Evolutionary conservation across 2,329 filamentous ascomycete genomes (phyloP).

Genomic region (Aspergillus calidoustus): DNA sequence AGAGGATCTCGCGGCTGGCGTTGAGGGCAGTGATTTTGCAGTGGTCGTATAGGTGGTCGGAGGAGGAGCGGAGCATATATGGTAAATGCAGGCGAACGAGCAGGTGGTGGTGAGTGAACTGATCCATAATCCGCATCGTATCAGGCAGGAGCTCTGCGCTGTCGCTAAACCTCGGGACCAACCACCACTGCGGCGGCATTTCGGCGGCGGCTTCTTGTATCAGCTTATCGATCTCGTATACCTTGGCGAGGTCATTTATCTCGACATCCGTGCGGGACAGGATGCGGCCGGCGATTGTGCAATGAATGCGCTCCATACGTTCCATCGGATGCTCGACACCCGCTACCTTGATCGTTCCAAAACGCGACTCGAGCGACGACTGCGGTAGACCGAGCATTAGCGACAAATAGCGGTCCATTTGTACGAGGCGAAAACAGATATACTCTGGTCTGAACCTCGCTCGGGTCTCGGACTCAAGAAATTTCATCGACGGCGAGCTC

Average conservation of each 20-base stretch:
- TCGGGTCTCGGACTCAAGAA: slow-evolving; percentile 35
- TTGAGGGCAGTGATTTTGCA: slow-evolving; percentile 56
- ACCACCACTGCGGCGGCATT: slow-evolving; percentile 57
- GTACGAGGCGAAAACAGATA: slow-evolving; percentile 47
- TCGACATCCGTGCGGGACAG: slow-evolving; percentile 53
- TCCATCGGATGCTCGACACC: slow-evolving; percentile 37
- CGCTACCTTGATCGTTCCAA: background rate
- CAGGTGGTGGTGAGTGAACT: slow-evolving; percentile 58
- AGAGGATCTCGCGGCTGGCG: slow-evolving; percentile 57
- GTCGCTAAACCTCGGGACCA: slow-evolving; percentile 30
- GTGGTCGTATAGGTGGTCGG: slow-evolving; percentile 48
- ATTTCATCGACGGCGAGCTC: slow-evolving; percentile 14
- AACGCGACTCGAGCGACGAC: slow-evolving; percentile 24
- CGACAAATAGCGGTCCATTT: slow-evolving; percentile 46
- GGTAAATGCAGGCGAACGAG: slow-evolving; percentile 60
- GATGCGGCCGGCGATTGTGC: slow-evolving; percentile 51
- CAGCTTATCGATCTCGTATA: slow-evolving; percentile 52
- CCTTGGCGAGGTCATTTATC: slow-evolving; percentile 43
- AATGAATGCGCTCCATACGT: slow-evolving; percentile 53
- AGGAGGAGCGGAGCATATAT: slow-evolving; percentile 53
- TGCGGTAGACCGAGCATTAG: slow-evolving; percentile 50
- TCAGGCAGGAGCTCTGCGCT: slow-evolving; percentile 33
- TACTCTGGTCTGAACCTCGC: slow-evolving; percentile 23
- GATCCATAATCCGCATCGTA: slow-evolving; percentile 48
- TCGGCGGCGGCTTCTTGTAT: slow-evolving; percentile 50